Evolutionary conservation across 2,329 filamentous ascomycete genomes (phyloP).

Genomic region (Microascus cirrosus): DNA sequence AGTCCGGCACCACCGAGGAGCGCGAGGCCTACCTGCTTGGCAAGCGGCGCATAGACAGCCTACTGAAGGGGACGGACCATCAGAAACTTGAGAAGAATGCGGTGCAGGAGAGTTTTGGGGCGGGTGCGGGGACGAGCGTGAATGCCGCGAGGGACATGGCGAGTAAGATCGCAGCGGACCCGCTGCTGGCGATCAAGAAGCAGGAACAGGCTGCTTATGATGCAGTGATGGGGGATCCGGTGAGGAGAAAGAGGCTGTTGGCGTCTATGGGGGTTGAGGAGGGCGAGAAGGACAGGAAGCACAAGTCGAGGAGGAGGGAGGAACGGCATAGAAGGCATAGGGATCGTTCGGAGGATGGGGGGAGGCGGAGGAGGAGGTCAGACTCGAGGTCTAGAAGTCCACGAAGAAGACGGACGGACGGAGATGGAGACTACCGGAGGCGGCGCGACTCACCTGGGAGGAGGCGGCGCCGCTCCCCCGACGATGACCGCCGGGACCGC

Average conservation of each 20-base stretch:
- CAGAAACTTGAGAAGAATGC: slow-evolving; percentile 72
- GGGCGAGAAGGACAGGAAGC: slow-evolving; percentile 15
- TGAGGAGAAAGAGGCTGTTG: slow-evolving; percentile 56
- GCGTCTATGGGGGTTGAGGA: slow-evolving; percentile 46
- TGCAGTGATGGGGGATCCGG: slow-evolving; percentile 68
- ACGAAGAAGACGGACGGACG: slow-evolving; percentile 1
- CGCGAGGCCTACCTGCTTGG: slow-evolving; percentile 89
- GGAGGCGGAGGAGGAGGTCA: background rate
- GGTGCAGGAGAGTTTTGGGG: slow-evolving; percentile 39
- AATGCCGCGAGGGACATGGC: slow-evolving; percentile 68
- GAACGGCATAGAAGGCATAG: slow-evolving; percentile 2
- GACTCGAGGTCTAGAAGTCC: slow-evolving; percentile 2
- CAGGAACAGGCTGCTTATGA: slow-evolving; percentile 77
- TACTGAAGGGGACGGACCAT: slow-evolving; percentile 67
- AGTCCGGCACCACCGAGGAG: slow-evolving; percentile 71
- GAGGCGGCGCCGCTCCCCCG: background rate
- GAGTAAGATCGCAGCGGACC: slow-evolving; percentile 80
- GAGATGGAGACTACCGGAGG: background rate
- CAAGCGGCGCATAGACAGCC: slow-evolving; percentile 79
- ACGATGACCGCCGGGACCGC: background rate
- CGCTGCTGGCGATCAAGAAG: slow-evolving; percentile 83
- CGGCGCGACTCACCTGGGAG: background rate
- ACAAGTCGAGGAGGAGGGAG: slow-evolving; percentile 1
- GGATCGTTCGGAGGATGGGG: background rate
- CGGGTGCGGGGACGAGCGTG: slow-evolving; percentile 15